Percentiles rank a stretch among this genome's conserved stretches.
phyloP scores from a whole-genome alignment of 2,329 filamentous ascomycete species.

The Aspergillus phoenicis region DNA sequence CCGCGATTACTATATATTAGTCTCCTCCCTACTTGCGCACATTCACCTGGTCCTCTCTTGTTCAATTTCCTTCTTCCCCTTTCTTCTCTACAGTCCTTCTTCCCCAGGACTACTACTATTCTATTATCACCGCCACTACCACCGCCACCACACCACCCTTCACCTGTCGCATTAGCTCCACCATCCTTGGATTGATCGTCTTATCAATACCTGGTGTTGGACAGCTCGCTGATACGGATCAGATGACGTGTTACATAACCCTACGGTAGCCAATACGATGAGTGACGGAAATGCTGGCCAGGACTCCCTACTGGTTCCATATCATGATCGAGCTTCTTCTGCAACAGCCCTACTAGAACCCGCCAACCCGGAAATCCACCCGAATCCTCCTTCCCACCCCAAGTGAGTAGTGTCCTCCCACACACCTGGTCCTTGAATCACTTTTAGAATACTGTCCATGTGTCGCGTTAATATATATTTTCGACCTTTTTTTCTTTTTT shows the following conservation, averaged over 20 bases:
- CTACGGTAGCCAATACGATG: constrained; percentile 20
- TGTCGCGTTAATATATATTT: too few species aligned
- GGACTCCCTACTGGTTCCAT: constrained; percentile 17
- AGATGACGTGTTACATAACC: constrained; percentile 26
- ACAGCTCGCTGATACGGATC: constrained; percentile 14
- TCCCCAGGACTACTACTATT: background rate
- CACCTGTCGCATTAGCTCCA: background rate
- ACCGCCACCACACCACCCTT: background rate
- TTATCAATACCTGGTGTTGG: background rate
- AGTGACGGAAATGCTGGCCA: constrained; percentile 22
- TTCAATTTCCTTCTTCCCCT: background rate
- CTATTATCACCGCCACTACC: background rate
- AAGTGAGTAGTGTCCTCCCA: constrained; percentile 15
- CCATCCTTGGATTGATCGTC: background rate
- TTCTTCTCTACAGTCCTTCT: background rate
- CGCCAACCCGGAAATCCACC: background rate
- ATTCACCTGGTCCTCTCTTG: background rate
- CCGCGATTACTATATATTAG: background rate
- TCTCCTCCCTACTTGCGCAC: background rate
- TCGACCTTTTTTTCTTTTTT: too few species aligned
- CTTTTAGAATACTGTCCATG: too few species aligned
- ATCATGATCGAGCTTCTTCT: constrained; percentile 15
- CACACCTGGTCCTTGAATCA: too few species aligned
- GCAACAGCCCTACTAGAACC: background rate
- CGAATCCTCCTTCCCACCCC: constrained; percentile 8